Evolutionary conservation across 177 flowering plant species (phyloP).

Genomic region (Telopea speciosissima): DNA sequence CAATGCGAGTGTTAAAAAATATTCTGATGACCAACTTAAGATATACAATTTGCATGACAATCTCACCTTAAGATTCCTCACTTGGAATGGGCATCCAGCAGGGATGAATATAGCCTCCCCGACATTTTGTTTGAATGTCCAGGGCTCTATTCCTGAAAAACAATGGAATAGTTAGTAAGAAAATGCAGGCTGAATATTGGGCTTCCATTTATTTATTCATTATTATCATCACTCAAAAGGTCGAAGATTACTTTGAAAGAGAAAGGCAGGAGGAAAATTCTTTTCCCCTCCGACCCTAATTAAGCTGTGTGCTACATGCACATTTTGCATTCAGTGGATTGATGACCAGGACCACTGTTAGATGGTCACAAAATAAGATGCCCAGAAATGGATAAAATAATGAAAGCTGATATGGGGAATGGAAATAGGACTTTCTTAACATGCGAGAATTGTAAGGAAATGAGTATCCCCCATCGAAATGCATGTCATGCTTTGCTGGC

Average conservation of each 20-base stretch:
- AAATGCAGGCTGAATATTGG: neutral
- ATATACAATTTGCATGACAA: neutral
- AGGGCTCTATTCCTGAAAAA: constrained; percentile 73
- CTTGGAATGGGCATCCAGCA: constrained; percentile 93
- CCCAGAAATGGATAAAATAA: too few relatives aligned
- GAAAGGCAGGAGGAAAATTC: neutral
- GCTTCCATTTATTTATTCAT: too few relatives aligned
- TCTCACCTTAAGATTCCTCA: constrained; percentile 72
- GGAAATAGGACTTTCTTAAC: too few relatives aligned
- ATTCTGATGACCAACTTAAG: too few relatives aligned
- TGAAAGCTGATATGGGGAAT: too few relatives aligned
- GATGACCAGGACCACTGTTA: neutral
- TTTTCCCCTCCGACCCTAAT: neutral
- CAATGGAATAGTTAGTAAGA: neutral
- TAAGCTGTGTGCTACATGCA: neutral
- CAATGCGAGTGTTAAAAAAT: neutral
- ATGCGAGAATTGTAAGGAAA: too few relatives aligned
- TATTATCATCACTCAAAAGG: neutral
- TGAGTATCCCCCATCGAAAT: too few relatives aligned
- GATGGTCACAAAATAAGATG: neutral
- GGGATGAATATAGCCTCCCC: constrained; percentile 91
- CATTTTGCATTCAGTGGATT: neutral
- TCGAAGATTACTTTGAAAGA: neutral
- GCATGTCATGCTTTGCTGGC: too few relatives aligned
- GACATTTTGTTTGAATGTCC: constrained; percentile 78